phyloP scores from a whole-genome alignment of 306 rosid genomes.

The Begonia masoniana region DNA sequence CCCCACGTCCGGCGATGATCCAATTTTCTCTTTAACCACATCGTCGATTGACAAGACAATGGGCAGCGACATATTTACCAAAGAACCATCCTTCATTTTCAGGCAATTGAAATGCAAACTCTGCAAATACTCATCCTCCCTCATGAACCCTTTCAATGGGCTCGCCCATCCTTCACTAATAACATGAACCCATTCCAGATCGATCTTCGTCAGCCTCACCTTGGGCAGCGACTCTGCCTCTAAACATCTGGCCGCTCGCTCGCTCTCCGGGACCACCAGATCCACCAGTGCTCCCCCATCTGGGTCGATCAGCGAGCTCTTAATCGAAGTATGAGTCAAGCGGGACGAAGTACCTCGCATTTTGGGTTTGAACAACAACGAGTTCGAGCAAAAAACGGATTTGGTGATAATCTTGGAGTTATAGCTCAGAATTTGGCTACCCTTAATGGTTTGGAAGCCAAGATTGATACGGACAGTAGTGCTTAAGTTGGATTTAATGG shows the following conservation, averaged over 20 bases:
- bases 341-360: conserved; percentile 26
- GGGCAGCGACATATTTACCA: conserved; percentile 90
- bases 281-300: conserved; percentile 79
- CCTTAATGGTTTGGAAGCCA: conserved; percentile 3
- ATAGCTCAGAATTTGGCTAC: background rate
- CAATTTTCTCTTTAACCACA: conserved; percentile 46
- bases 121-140: conserved; percentile 81
- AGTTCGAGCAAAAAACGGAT: conserved; percentile 32
- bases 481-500: conserved; percentile 39
- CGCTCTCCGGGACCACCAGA: conserved; percentile 52
- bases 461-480: conserved; percentile 17
- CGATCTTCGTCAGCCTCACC: conserved; percentile 48
- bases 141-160: conserved; percentile 91
- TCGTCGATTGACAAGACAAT: conserved; percentile 84
- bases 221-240: conserved; percentile 58
- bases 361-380: conserved; percentile 18
- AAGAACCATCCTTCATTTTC: conserved; percentile 46
- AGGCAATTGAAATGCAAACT: conserved; percentile 81
- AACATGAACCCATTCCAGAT: conserved; percentile 90
- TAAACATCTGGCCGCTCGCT: conserved; percentile 21
- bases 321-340: conserved; percentile 14
- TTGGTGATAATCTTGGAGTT: conserved; percentile 22
- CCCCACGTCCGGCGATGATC: conserved; percentile 38
- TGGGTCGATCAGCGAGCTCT: conserved; percentile 78
- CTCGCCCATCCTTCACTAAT: conserved; percentile 93